Evolutionary conservation across 164 flowering plant species (phyloP).

Genomic region (Pachysandra terminalis): DNA sequence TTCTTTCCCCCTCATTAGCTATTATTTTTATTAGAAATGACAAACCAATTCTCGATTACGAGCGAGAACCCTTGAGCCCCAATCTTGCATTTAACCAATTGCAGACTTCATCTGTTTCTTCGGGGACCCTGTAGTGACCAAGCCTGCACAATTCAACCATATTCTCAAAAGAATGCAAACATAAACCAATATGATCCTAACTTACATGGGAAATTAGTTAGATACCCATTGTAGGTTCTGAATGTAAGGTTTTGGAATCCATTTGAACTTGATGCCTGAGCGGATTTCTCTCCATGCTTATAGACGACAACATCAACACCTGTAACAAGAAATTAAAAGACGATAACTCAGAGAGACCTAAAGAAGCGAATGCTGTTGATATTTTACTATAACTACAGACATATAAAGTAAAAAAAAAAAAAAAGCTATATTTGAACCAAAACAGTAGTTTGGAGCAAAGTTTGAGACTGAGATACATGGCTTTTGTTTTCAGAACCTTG

Average conservation of each 20-base stretch:
- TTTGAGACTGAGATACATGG: too few species aligned
- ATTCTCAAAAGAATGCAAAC: neutral
- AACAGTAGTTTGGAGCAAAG: too few species aligned
- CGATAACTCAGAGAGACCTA: neutral
- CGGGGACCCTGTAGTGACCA: slow-evolving; percentile 90
- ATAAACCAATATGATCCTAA: neutral
- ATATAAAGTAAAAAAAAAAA: too few species aligned
- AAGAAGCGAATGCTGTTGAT: neutral
- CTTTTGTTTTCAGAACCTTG: too few species aligned
- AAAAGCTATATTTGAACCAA: too few species aligned
- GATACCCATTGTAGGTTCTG: slow-evolving; percentile 65
- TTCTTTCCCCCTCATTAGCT: too few species aligned
- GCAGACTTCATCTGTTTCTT: slow-evolving; percentile 90
- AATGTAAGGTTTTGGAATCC: slow-evolving; percentile 56
- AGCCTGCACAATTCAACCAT: slow-evolving; percentile 52
- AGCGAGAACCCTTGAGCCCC: slow-evolving; percentile 58
- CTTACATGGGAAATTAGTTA: neutral
- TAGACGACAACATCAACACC: slow-evolving; percentile 66
- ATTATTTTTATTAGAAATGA: slow-evolving; percentile 5
- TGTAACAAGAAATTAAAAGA: slow-evolving; percentile 18
- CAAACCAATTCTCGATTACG: slow-evolving; percentile 18
- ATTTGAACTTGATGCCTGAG: slow-evolving; percentile 34
- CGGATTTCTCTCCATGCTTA: slow-evolving; percentile 58
- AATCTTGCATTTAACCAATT: slow-evolving; percentile 67
- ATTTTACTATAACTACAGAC: too few species aligned